A percentile compares a stretch with the other conserved stretches of the same genome.
Evolutionary conservation across 1,284 basidiomycete species (phyloP).

Genomic region (Moniliella sp.): DNA sequence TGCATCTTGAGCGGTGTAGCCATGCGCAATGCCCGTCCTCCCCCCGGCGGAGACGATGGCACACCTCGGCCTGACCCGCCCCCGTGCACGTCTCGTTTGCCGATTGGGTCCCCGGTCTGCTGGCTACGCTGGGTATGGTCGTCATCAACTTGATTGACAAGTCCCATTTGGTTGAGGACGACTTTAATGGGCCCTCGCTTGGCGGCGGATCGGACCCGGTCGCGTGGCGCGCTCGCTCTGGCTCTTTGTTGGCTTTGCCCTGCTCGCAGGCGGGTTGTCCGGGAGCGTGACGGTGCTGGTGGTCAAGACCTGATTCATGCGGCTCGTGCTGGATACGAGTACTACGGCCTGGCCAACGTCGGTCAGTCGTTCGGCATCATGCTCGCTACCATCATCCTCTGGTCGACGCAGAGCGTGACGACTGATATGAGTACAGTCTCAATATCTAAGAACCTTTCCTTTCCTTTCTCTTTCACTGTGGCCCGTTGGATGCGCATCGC

Average conservation of each 20-base stretch:
- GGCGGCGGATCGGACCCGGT: constrained; percentile 36
- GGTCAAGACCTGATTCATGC: constrained; percentile 61
- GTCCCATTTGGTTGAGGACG: constrained; percentile 55
- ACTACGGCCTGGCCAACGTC: constrained; percentile 84
- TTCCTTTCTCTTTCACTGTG: no score
- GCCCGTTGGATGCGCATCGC: no score
- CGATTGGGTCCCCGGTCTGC: constrained; percentile 86
- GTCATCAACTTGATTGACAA: constrained; percentile 88
- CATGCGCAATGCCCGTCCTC: constrained; percentile 38
- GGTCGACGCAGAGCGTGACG: constrained; percentile 60
- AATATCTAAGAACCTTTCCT: constrained; percentile 41
- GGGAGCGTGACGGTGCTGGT: constrained; percentile 73
- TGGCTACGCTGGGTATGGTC: constrained; percentile 76
- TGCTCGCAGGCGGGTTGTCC: constrained; percentile 85
- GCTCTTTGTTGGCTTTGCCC: constrained; percentile 79
- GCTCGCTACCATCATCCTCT: constrained; percentile 64
- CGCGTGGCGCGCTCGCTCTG: constrained; percentile 73
- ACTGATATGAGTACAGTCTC: constrained; percentile 71
- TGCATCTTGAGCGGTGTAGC: constrained; percentile 49
- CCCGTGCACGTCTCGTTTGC: constrained; percentile 67
- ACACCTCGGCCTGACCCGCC: constrained; percentile 49
- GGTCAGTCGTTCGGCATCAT: constrained; percentile 75
- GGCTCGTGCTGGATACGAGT: constrained; percentile 54
- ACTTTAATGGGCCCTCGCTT: constrained; percentile 14
- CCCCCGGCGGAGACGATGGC: constrained; percentile 37